Conservation (phyloP, 305 asterid genomes). For the Petunia hybrid region DNA sequence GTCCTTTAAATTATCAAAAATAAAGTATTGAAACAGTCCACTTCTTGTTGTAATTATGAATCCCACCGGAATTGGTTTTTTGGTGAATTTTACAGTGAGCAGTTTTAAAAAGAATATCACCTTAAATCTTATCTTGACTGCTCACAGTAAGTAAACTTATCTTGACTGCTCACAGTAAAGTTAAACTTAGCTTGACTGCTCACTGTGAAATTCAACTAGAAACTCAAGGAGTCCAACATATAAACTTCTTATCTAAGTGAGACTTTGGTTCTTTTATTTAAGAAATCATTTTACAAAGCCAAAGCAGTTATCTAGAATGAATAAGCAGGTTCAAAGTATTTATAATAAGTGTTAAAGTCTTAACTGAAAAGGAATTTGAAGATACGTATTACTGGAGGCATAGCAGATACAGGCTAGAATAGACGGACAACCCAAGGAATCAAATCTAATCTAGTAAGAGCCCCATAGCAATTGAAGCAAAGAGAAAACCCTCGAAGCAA, state of each 20-base stretch:
- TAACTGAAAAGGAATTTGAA: conserved; percentile 6
- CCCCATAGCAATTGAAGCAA: not conserved
- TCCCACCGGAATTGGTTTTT: conserved; percentile 5
- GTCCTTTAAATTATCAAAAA: not conserved
- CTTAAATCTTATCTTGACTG: no score
- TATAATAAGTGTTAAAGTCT: not conserved
- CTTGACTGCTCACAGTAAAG: no score
- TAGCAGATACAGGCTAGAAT: not conserved
- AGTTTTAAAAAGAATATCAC: not conserved
- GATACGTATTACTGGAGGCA: conserved; percentile 20
- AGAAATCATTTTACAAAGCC: not conserved
- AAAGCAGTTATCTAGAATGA: not conserved
- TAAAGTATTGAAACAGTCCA: not conserved
- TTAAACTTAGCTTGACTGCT: no score
- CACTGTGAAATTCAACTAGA: no score
- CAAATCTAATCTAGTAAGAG: not conserved
- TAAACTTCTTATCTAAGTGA: not conserved
- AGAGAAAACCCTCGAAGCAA: not conserved
- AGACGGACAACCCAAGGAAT: conserved; percentile 9
- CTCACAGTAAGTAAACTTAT: no score
- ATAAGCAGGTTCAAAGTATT: conserved; percentile 7
- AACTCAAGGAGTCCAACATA: conserved; percentile 8
- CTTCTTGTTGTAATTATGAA: not conserved
- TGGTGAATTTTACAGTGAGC: not conserved
- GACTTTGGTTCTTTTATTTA: not conserved